Evolutionary conservation across 306 rosid genomes (phyloP), one percentile per base, ranked within the genome.

Genomic region (Casuarina equisetifolia): DNA sequence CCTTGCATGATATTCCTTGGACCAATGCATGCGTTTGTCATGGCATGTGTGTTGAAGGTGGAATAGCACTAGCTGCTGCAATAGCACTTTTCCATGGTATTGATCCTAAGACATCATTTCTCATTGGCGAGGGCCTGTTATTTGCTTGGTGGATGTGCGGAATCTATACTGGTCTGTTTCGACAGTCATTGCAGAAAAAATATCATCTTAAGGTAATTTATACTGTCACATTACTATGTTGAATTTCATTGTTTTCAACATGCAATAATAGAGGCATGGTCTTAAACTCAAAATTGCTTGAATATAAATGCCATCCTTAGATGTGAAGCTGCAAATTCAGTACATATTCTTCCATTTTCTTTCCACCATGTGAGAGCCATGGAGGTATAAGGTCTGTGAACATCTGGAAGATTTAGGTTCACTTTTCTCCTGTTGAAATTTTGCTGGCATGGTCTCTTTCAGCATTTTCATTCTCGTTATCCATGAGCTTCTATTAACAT

Each of bases 81-180:
- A 86, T 85, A 57, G 81, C 85, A 25, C 9, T 88, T 61, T 69
- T 86, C 15, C 79, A 84, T 82, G 96, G 96, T 55, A 4, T 90
- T 51, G 96, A 90, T 76, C 92, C 92, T 0, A 83, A 85, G 78
- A 88, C 96, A 42, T 78, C 90, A 69, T 83, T 85, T 78, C 90
- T 90, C 82, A 88, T 90, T 80, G 71, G 70, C 15, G 92, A 90
- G 81, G 81, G 92, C 64, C 76, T 90, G 76, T 73, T 88, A 69
- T 90, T 90, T 36, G 84, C 90, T 45, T 90, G 92, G 96, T 90
- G 96, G 96, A 90, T 90, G 91, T 90, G 96, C 85, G 91, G 90
- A 85, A 90, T 90, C 71, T 88, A 88, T 69, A 88, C 92, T 9
- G 92, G 96, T 69, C 88, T 88, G 68, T 89, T 88, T 82, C 88